These are phyloP conservation scores for Austroboletus festivus DNA, from an alignment of 768 basidiomycete species.

Conservation along the genomic window DNA sequence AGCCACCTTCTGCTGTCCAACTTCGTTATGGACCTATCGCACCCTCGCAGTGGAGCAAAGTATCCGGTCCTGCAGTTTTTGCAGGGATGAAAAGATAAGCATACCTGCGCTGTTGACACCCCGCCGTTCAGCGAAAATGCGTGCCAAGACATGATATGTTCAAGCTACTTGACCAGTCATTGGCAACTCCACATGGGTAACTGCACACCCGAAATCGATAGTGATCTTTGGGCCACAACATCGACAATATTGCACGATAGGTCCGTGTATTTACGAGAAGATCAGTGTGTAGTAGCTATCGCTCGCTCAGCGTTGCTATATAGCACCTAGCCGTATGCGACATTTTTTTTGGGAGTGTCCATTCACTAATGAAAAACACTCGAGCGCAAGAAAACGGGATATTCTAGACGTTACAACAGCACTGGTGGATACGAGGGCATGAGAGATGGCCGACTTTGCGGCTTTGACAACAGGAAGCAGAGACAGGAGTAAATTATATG, in stretches of 20 bases:
- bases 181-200: background rate
- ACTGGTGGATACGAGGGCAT: conserved; percentile 19
- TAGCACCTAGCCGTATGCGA: conserved; percentile 14
- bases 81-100: conserved; percentile 66
- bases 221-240: conserved; percentile 4
- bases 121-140: conserved; percentile 2
- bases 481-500: conserved; percentile 10
- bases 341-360: conserved; percentile 17
- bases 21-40: conserved; percentile 63
- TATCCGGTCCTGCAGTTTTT: conserved; percentile 57
- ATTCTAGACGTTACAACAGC: conserved; percentile 74
- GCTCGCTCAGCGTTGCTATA: conserved; percentile 10
- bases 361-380: conserved; percentile 32
- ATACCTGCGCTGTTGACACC: background rate
- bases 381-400: conserved; percentile 35
- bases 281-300: conserved; percentile 9
- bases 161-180: conserved; percentile 1
- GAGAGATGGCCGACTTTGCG: conserved; percentile 18
- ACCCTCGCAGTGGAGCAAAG: conserved; percentile 68
- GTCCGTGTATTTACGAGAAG: conserved; percentile 3
- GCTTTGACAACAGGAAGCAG: conserved; percentile 16
- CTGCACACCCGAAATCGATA: conserved; percentile 5
- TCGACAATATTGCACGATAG: conserved; percentile 4
- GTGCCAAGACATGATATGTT: conserved; percentile 5
- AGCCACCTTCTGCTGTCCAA: conserved; percentile 16